Percentiles rank a stretch among this genome's conserved stretches.
These are phyloP conservation scores for Lepidopterella palustris DNA, from an alignment of 495 filamentous ascomycete genomes.

Conservation along the genomic window DNA sequence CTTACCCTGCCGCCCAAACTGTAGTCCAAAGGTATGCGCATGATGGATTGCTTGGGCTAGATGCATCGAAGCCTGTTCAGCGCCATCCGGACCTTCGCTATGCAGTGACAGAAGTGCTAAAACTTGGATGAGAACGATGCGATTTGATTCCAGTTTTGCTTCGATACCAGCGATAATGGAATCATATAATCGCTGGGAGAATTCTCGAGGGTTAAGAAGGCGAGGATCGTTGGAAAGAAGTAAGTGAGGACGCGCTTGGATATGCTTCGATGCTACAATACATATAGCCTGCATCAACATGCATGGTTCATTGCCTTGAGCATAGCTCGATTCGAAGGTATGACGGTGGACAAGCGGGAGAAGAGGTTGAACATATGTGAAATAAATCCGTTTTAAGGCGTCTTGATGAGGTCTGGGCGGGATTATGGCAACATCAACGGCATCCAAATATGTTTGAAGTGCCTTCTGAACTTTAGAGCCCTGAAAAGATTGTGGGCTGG, in stretches of 20 bases:
- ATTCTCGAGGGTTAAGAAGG: conserved; percentile 30
- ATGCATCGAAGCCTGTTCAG: conserved; percentile 39
- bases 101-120: conserved; percentile 43
- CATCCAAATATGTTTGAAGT: conserved; percentile 26
- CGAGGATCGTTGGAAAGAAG: conserved; percentile 19
- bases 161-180: conserved; percentile 31
- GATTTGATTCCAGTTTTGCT: conserved; percentile 31
- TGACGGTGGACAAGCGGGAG: conserved; percentile 33
- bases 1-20: conserved; percentile 45
- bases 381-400: conserved; percentile 35
- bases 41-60: conserved; percentile 46
- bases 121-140: conserved; percentile 37
- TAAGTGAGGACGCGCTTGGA: conserved; percentile 27
- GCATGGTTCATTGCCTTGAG: conserved; percentile 21
- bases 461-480: conserved; percentile 21
- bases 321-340: conserved; percentile 25
- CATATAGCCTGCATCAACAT: conserved; percentile 36
- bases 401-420: conserved; percentile 25
- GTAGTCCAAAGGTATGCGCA: conserved; percentile 59
- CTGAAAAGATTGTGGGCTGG: conserved; percentile 12
- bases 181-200: conserved; percentile 31
- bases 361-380: conserved; percentile 33
- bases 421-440: conserved; percentile 23
- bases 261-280: conserved; percentile 35
- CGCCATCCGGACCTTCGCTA: conserved; percentile 41